Conservation (phyloP, 768 basidiomycete species). For the Sporobolomyces pararoseus region DNA sequence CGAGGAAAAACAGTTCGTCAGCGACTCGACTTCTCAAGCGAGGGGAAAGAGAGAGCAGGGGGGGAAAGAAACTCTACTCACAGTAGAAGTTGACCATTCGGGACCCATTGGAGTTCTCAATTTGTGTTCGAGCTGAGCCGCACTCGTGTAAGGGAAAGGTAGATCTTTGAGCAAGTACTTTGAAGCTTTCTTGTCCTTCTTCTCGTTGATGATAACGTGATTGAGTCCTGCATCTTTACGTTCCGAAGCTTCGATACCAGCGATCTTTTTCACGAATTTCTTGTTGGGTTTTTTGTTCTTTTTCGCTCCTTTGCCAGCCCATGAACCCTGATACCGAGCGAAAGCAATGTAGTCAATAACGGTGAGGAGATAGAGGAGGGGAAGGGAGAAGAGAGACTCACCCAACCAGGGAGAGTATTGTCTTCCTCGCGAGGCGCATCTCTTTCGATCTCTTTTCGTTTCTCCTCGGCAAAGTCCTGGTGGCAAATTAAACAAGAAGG, state of each 20-base stretch:
- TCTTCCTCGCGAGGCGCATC: slow-evolving; percentile 87
- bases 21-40: no score
- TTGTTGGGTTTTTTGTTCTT: slow-evolving; percentile 53
- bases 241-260: slow-evolving; percentile 70
- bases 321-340: slow-evolving; percentile 64
- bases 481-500: no score
- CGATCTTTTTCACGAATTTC: slow-evolving; percentile 68
- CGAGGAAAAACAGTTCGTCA: no score
- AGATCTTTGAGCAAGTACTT: slow-evolving; percentile 87
- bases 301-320: slow-evolving; percentile 74
- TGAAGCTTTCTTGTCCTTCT: slow-evolving; percentile 84
- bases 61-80: slow-evolving; percentile 8
- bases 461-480: slow-evolving; percentile 83
- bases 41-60: no score
- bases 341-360: no score
- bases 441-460: slow-evolving; percentile 71
- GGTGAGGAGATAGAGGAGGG: neutral
- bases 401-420: slow-evolving; percentile 91
- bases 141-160: slow-evolving; percentile 90
- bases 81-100: slow-evolving; percentile 87
- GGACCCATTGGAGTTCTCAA: slow-evolving; percentile 75
- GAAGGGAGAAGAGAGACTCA: slow-evolving; percentile 51
- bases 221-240: slow-evolving; percentile 80
- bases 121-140: slow-evolving; percentile 82
- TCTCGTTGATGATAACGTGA: slow-evolving; percentile 93